A percentile compares a stretch with the other conserved stretches of the same genome.
phyloP scores from a whole-genome alignment of 129 eudicot species.

The Artemisia annua region DNA sequence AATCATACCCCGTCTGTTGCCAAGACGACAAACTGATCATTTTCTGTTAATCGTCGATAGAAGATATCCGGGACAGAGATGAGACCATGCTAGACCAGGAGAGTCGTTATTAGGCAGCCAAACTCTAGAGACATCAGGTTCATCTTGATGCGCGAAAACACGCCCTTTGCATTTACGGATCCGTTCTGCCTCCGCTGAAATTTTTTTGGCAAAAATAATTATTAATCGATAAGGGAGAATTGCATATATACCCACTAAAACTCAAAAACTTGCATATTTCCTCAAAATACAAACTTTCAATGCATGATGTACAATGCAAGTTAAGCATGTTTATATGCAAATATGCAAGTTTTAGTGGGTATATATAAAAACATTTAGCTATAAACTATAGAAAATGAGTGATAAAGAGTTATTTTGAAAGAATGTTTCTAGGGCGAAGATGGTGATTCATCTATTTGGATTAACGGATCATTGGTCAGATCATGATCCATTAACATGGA shows the following conservation, averaged over 20 bases:
- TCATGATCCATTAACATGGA: too few species aligned
- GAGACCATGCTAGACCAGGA: constrained; percentile 91
- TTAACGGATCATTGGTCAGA: too few species aligned
- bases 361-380: not conserved
- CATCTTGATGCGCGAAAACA: constrained; percentile 84
- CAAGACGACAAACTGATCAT: constrained; percentile 75
- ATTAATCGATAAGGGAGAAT: not conserved
- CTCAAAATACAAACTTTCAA: too few species aligned
- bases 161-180: constrained; percentile 85
- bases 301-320: too few species aligned
- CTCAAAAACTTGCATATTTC: too few species aligned
- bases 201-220: not conserved
- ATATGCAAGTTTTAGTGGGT: too few species aligned
- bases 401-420: not conserved
- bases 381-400: not conserved
- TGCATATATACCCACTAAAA: too few species aligned
- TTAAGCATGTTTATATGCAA: too few species aligned
- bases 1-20: constrained; percentile 85
- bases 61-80: constrained; percentile 81
- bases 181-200: constrained; percentile 79
- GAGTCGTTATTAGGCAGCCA: constrained; percentile 87
- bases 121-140: constrained; percentile 83
- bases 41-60: constrained; percentile 57
- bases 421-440: too few species aligned
- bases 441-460: too few species aligned